phyloP scores from a whole-genome alignment of 164 flowering plant genomes.

The Nymphaea thermarum region DNA sequence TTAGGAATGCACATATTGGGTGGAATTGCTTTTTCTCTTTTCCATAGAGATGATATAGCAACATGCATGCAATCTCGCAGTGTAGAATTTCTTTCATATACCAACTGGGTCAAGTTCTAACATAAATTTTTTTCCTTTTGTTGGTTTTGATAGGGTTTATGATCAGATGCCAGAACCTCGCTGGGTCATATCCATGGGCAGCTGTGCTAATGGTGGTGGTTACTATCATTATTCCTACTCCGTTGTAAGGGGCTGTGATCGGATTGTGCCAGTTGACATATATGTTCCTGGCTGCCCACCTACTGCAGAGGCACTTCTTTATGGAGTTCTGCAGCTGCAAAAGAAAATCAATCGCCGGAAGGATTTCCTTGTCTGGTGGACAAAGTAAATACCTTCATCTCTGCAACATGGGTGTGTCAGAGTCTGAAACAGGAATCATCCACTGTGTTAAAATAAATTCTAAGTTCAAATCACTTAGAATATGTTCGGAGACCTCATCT shows the following conservation, averaged over 20 bases:
- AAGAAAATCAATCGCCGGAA: constrained; percentile 93
- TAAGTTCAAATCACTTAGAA: not conserved
- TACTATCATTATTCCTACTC: constrained; percentile 98
- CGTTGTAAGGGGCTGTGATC: constrained; percentile 93
- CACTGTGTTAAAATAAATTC: not conserved
- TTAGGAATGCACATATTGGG: too few species aligned
- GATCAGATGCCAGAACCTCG: constrained; percentile 99
- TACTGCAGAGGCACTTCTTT: constrained; percentile 92
- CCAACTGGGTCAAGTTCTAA: too few species aligned
- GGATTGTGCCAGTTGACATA: constrained; percentile 96
- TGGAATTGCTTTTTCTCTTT: too few species aligned
- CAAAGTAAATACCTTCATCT: constrained; percentile 28
- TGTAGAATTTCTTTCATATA: too few species aligned
- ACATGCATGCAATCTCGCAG: too few species aligned
- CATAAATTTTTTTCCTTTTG: not conserved
- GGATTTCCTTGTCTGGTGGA: constrained; percentile 97
- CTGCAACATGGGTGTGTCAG: not conserved
- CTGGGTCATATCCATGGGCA: constrained; percentile 99
- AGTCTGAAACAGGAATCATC: not conserved
- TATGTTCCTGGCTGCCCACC: constrained; percentile 99
- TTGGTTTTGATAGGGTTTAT: constrained; percentile 58
- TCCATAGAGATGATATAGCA: too few species aligned
- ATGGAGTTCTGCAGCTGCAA: constrained; percentile 91
- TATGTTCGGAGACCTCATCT: too few species aligned
- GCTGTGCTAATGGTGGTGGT: constrained; percentile 99